These are phyloP conservation scores for Trichocladium uniseriatum DNA, from an alignment of 495 filamentous ascomycete genomes.

Conservation along the genomic window DNA sequence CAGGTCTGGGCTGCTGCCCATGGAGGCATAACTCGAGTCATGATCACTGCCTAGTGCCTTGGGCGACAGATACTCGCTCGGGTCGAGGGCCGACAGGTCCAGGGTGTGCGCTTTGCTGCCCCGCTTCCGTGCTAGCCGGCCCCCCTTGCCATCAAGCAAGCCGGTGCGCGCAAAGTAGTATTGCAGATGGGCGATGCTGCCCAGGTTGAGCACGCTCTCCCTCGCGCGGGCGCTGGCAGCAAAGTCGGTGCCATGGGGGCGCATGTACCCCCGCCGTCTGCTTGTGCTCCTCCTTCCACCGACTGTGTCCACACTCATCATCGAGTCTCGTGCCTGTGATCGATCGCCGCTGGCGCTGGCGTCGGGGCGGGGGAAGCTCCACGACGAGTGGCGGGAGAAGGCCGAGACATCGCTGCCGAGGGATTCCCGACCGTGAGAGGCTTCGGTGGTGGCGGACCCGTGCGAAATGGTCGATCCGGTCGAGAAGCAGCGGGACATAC, in stretches of 20 bases:
- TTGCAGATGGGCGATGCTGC: slow-evolving; percentile 93
- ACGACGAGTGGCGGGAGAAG: slow-evolving; percentile 46
- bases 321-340: slow-evolving; percentile 41
- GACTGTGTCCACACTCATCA: slow-evolving; percentile 31
- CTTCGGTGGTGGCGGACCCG: slow-evolving; percentile 43
- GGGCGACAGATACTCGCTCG: slow-evolving; percentile 30
- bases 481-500: slow-evolving; percentile 66
- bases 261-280: slow-evolving; percentile 75
- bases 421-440: slow-evolving; percentile 47
- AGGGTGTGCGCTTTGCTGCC: slow-evolving; percentile 46
- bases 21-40: slow-evolving; percentile 47
- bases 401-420: slow-evolving; percentile 39
- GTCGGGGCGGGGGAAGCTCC: slow-evolving; percentile 35
- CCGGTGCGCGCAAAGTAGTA: slow-evolving; percentile 97
- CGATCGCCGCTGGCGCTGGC: slow-evolving; percentile 32
- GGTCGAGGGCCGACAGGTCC: slow-evolving; percentile 39
- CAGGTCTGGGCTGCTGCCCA: slow-evolving; percentile 47
- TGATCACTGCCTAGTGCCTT: slow-evolving; percentile 33
- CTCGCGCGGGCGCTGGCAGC: slow-evolving; percentile 78
- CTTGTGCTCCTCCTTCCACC: slow-evolving; percentile 28
- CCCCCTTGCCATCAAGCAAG: slow-evolving; percentile 86
- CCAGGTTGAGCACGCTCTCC: slow-evolving; percentile 90
- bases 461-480: slow-evolving; percentile 60
- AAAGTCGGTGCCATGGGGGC: slow-evolving; percentile 84
- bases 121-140: slow-evolving; percentile 61